phyloP scores from a whole-genome alignment of 176 grass and related monocot species.

The Lolium perenne region DNA sequence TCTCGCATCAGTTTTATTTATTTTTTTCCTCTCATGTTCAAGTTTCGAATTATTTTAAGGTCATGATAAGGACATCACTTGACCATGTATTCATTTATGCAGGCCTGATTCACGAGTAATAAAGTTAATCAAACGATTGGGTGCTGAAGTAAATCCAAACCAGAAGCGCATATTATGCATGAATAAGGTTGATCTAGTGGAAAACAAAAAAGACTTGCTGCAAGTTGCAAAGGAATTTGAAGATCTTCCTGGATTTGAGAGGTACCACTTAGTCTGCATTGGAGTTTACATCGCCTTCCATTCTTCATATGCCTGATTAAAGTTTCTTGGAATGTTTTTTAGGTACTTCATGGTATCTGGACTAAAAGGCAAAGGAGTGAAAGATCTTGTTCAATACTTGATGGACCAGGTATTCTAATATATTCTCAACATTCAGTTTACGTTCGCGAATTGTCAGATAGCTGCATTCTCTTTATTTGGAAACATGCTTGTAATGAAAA shows the following conservation, averaged over 20 bases:
- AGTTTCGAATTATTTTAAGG: background rate
- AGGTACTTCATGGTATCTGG: constrained; percentile 99
- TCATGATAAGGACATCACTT: constrained; percentile 32
- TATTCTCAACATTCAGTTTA: background rate
- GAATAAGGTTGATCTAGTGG: constrained; percentile 93
- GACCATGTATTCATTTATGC: constrained; percentile 44
- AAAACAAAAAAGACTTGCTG: constrained; percentile 85
- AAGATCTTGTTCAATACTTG: constrained; percentile 87
- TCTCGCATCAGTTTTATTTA: constrained; percentile 32
- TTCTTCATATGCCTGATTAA: constrained; percentile 40
- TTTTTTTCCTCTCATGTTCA: constrained; percentile 24
- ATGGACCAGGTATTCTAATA: constrained; percentile 74
- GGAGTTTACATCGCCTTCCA: background rate
- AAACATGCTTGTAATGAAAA: background rate
- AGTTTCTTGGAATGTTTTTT: constrained; percentile 29
- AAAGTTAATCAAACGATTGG: constrained; percentile 84
- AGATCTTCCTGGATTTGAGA: constrained; percentile 94
- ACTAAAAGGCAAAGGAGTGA: constrained; percentile 89
- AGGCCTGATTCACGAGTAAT: constrained; percentile 84
- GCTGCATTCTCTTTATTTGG: constrained; percentile 13
- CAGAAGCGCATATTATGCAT: constrained; percentile 97
- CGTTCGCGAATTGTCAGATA: constrained; percentile 9
- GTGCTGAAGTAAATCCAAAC: constrained; percentile 64
- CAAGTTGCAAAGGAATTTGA: constrained; percentile 95
- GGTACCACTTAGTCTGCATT: constrained; percentile 39